A percentile compares a stretch with the other conserved stretches of the same genome.
phyloP scores from a whole-genome alignment of 768 basidiomycete genomes.

The Agaricus blazei region DNA sequence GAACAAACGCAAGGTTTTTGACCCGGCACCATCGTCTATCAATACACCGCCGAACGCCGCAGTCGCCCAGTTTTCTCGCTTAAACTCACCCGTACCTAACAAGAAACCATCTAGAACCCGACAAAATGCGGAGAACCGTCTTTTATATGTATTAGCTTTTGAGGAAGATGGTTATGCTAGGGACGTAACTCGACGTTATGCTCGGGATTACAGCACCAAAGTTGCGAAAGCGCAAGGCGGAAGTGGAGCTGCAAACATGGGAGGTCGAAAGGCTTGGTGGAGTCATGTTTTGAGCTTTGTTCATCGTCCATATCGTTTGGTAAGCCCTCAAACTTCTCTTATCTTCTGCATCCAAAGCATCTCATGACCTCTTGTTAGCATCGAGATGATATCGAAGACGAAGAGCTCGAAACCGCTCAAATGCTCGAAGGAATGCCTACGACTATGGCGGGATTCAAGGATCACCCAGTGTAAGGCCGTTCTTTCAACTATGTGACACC shows the following conservation, averaged over 20 bases:
- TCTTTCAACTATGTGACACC: neutral
- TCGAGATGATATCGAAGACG: conserved; percentile 90
- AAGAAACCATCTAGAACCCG: conserved; percentile 7
- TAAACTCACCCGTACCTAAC: conserved; percentile 8
- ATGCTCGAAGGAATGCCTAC: conserved; percentile 91
- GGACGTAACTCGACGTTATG: conserved; percentile 90
- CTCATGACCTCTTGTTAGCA: conserved; percentile 44
- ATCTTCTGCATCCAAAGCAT: conserved; percentile 9
- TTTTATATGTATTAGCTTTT: conserved; percentile 90
- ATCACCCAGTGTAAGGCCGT: conserved; percentile 75
- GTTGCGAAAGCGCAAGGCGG: conserved; percentile 75
- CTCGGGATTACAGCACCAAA: conserved; percentile 73
- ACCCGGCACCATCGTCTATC: conserved; percentile 46
- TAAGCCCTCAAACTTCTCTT: conserved; percentile 31
- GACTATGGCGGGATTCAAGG: conserved; percentile 87
- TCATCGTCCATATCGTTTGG: conserved; percentile 77
- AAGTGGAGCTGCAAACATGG: conserved; percentile 31
- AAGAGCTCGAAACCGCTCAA: conserved; percentile 73
- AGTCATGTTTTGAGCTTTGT: conserved; percentile 56
- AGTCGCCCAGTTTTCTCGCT: conserved; percentile 6
- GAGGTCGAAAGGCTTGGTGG: conserved; percentile 81
- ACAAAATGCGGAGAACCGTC: conserved; percentile 60
- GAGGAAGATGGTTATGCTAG: conserved; percentile 93
- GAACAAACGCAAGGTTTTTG: conserved; percentile 77
- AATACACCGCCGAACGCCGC: conserved; percentile 11